Conservation (phyloP, 148 eudicot species). For the Oxyria digyna region DNA sequence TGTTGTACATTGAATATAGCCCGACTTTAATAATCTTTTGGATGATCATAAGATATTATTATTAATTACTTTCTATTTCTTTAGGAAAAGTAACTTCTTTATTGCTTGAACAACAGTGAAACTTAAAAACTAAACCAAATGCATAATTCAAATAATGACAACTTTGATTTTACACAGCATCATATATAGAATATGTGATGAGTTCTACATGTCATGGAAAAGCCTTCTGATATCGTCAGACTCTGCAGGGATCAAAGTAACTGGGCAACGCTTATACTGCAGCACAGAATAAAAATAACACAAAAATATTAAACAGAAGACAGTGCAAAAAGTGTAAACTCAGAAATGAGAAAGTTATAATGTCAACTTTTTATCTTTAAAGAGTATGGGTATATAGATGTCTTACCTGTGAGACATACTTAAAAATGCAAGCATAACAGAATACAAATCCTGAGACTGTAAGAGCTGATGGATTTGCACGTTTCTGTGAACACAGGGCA, state of each 20-base stretch:
- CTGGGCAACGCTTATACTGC: slow-evolving; percentile 90
- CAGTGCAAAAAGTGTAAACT: not conserved
- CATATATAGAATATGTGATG: not conserved
- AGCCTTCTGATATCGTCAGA: slow-evolving; percentile 84
- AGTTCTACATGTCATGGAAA: slow-evolving; percentile 77
- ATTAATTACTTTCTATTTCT: not conserved
- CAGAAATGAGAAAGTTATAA: not conserved
- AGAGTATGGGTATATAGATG: not conserved
- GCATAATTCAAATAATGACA: too few species aligned
- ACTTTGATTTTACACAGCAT: not conserved
- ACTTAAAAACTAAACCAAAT: too few species aligned
- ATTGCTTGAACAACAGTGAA: too few species aligned
- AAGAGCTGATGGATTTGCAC: slow-evolving; percentile 84
- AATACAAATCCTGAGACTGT: slow-evolving; percentile 93
- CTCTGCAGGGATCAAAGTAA: slow-evolving; percentile 64
- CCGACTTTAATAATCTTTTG: not conserved
- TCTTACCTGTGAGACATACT: slow-evolving; percentile 85
- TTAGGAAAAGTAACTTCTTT: too few species aligned
- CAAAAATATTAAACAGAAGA: not conserved
- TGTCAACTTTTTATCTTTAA: not conserved
- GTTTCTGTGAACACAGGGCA: slow-evolving; percentile 80
- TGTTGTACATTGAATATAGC: not conserved
- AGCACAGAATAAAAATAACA: not conserved
- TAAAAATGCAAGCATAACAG: slow-evolving; percentile 88
- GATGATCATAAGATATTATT: not conserved